These are phyloP conservation scores for Paecilomyces formosus DNA, from an alignment of 2,329 filamentous ascomycete species.

Conservation along the genomic window DNA sequence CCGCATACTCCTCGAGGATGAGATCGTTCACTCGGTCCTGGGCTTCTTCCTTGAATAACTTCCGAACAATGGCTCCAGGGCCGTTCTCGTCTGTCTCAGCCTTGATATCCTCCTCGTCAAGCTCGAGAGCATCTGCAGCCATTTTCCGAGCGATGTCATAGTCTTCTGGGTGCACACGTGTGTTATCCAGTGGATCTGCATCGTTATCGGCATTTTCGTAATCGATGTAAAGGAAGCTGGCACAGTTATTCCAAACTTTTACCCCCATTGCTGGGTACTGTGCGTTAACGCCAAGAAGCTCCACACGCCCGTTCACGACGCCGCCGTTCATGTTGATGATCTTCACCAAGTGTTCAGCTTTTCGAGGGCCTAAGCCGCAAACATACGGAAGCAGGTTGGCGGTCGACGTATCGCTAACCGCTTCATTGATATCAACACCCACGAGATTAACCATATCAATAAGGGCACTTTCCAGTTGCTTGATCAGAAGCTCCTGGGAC, in stretches of 20 bases:
- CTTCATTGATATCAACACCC: slow-evolving; percentile 91
- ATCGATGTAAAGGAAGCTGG: slow-evolving; percentile 86
- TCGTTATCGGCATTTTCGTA: slow-evolving; percentile 75
- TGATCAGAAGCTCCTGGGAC: slow-evolving; percentile 76
- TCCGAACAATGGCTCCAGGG: slow-evolving; percentile 80
- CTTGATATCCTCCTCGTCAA: slow-evolving; percentile 97
- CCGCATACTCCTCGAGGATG: slow-evolving; percentile 92
- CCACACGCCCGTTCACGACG: slow-evolving; percentile 71
- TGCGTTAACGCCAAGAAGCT: slow-evolving; percentile 82
- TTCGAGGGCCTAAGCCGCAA: slow-evolving; percentile 83
- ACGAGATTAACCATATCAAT: slow-evolving; percentile 98
- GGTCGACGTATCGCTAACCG: slow-evolving; percentile 70
- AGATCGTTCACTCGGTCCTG: slow-evolving; percentile 95
- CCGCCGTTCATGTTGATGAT: slow-evolving; percentile 89
- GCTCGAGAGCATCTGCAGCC: slow-evolving; percentile 89
- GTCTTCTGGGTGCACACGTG: slow-evolving; percentile 94
- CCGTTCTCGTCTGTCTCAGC: slow-evolving; percentile 88
- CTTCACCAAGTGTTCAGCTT: slow-evolving; percentile 77
- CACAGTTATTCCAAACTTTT: slow-evolving; percentile 92
- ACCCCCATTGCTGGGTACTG: slow-evolving; percentile 76
- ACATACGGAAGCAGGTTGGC: slow-evolving; percentile 87
- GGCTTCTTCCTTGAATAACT: slow-evolving; percentile 88
- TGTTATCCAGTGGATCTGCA: slow-evolving; percentile 91
- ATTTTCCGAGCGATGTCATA: slow-evolving; percentile 98
- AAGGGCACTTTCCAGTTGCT: slow-evolving; percentile 88